Base-by-base conservation (phyloP, 306 rosid genomes). In the Dalbergia cochinchinensis region DNA sequence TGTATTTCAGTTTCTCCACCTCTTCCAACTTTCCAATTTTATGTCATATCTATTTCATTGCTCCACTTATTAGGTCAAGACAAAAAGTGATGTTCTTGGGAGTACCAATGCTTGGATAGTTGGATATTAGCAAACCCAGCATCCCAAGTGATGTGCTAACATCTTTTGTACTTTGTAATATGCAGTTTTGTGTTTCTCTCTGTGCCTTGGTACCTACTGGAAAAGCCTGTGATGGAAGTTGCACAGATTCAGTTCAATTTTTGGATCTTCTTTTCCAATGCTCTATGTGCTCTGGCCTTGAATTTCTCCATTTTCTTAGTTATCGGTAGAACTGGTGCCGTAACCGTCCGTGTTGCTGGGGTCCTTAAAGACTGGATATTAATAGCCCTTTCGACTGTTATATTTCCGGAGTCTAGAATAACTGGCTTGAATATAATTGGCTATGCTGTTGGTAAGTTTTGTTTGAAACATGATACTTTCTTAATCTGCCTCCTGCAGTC, bases 241-340 rank as follows among this genome's bases (percentile, higher is more conserved):
- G 78, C 97, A 58, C 93, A 94, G 89, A 86, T 88, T 84, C 92
- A 89, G 89, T 94, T 91, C 86, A 94, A 94, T 78, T 92, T 92
- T 75, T 94, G 98, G 97, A 92, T 91, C 85, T 94, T 94, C 73
- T 94, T 94, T 75, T 88, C 97, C 59, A 94, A 92, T 86, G 98
- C 98, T 71, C 77, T 94, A 16, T 89, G 97, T 79, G 98, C 98
- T 57, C 84, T 94, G 80, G 98, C 97, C 47, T 84, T 94, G 94
- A 94, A 94, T 83, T 89, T 94, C 88, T 94, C 98, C 87, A 91
- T 92, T 73, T 94, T 94, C 91, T 81, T 94, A 74, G 98, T 87
- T 61, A 94, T 94, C 55, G 98, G 97, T 65, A 87, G 97, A 94
- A 94, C 97, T 12, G 98, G 98, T 82, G 98, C 98, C 19, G 97